Evolutionary conservation across 345 rosid species (phyloP).

Genomic region (Gossypium australe): DNA sequence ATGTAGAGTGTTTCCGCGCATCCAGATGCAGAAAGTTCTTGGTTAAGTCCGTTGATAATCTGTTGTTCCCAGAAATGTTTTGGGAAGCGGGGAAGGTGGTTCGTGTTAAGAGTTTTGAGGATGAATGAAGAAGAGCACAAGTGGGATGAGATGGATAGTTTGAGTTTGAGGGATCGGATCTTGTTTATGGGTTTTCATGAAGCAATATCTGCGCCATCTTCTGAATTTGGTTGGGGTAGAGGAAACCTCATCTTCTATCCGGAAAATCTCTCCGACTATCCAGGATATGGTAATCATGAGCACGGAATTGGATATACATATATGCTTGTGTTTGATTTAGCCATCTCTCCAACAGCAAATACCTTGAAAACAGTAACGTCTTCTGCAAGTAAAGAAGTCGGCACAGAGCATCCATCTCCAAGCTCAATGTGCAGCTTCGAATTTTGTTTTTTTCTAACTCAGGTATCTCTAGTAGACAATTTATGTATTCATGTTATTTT

Average conservation of each 20-base stretch:
- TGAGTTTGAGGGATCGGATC: constrained; percentile 38
- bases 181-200: constrained; percentile 61
- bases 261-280: constrained; percentile 23
- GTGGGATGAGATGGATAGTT: constrained; percentile 52
- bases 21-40: constrained; percentile 75
- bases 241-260: constrained; percentile 60
- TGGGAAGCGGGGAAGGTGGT: constrained; percentile 42
- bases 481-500: not conserved
- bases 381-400: not conserved
- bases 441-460: not conserved
- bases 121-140: constrained; percentile 34
- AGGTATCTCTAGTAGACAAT: not conserved
- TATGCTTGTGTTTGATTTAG: constrained; percentile 48
- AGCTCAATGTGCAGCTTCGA: not conserved
- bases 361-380: not conserved
- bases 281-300: too few relatives aligned
- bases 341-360: not conserved
- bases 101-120: constrained; percentile 48
- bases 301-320: not conserved
- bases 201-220: constrained; percentile 45
- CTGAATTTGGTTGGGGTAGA: constrained; percentile 34
- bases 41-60: constrained; percentile 58
- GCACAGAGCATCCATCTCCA: not conserved
- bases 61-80: constrained; percentile 70
- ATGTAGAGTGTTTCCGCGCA: constrained; percentile 29